Evolutionary conservation across 2,329 filamentous ascomycete genomes (phyloP).

Genomic region (Colletotrichum scovillei): DNA sequence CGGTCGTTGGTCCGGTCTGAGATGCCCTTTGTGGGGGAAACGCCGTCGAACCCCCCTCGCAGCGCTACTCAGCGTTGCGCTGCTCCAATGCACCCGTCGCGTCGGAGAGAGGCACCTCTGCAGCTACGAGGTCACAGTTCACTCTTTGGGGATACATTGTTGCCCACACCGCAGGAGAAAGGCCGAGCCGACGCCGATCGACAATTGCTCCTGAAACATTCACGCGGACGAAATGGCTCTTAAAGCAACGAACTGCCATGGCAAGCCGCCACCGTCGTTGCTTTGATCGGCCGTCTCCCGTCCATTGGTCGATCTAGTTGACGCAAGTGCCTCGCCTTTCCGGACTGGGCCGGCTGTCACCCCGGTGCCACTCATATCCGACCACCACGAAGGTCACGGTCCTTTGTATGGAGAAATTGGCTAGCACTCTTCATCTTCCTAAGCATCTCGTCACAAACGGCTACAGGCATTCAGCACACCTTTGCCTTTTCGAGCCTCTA

Average conservation of each 20-base stretch:
- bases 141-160: slow-evolving; percentile 21
- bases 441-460: neutral
- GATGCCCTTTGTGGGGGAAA: slow-evolving; percentile 43
- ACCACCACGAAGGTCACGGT: slow-evolving; percentile 8
- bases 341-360: slow-evolving; percentile 26
- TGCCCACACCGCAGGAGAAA: slow-evolving; percentile 35
- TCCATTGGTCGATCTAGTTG: slow-evolving; percentile 25
- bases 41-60: slow-evolving; percentile 39
- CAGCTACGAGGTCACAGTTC: slow-evolving; percentile 29
- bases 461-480: neutral
- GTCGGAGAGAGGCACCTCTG: slow-evolving; percentile 11
- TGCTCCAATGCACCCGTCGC: slow-evolving; percentile 1
- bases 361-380: slow-evolving; percentile 17
- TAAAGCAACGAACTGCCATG: slow-evolving; percentile 20
- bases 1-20: slow-evolving; percentile 35
- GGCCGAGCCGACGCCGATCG: slow-evolving; percentile 40
- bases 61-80: slow-evolving; percentile 6
- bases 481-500: neutral
- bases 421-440: neutral
- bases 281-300: slow-evolving; percentile 15
- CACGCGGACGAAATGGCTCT: slow-evolving; percentile 29
- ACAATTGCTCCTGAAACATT: slow-evolving; percentile 34
- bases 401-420: slow-evolving; percentile 11
- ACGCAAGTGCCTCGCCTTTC: slow-evolving; percentile 22
- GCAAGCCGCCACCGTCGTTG: slow-evolving; percentile 27